A percentile compares a stretch with the other conserved stretches of the same genome.
Evolutionary conservation across 2,329 filamentous ascomycete species (phyloP).

Genomic region (Ceratocystis harringtonii): DNA sequence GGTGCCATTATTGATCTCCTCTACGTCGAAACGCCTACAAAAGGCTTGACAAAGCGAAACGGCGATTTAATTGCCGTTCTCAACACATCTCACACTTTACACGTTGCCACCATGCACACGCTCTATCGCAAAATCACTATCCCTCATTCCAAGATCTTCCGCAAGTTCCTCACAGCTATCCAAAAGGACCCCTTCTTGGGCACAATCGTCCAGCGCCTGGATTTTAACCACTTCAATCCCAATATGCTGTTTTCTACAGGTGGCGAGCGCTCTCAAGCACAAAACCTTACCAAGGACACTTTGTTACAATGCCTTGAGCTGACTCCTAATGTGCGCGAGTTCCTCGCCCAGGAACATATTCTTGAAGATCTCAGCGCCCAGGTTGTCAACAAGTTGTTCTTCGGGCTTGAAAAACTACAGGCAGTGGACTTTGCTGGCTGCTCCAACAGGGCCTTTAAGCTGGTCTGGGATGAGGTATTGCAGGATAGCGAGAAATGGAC

Average conservation of each 20-base stretch:
- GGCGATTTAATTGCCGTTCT: conserved; percentile 63
- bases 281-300: conserved; percentile 61
- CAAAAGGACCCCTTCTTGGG: conserved; percentile 52
- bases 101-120: conserved; percentile 56
- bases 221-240: conserved; percentile 78
- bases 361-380: conserved; percentile 57
- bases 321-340: conserved; percentile 60
- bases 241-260: conserved; percentile 61
- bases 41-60: conserved; percentile 61
- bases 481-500: conserved; percentile 29
- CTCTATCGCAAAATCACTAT: conserved; percentile 70
- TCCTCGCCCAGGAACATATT: conserved; percentile 66
- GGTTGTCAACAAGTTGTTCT: conserved; percentile 57
- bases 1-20: conserved; percentile 61
- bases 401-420: conserved; percentile 45
- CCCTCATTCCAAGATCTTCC: conserved; percentile 69
- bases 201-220: conserved; percentile 60
- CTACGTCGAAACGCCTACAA: conserved; percentile 54
- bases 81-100: conserved; percentile 58
- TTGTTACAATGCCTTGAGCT: conserved; percentile 56
- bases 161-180: conserved; percentile 61
- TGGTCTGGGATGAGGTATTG: conserved; percentile 45
- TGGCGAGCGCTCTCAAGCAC: conserved; percentile 57
- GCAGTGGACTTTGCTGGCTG: conserved; percentile 67
- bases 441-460: conserved; percentile 51